phyloP scores from a whole-genome alignment of 305 asterid genomes.

The Fraxinus platypoda region DNA sequence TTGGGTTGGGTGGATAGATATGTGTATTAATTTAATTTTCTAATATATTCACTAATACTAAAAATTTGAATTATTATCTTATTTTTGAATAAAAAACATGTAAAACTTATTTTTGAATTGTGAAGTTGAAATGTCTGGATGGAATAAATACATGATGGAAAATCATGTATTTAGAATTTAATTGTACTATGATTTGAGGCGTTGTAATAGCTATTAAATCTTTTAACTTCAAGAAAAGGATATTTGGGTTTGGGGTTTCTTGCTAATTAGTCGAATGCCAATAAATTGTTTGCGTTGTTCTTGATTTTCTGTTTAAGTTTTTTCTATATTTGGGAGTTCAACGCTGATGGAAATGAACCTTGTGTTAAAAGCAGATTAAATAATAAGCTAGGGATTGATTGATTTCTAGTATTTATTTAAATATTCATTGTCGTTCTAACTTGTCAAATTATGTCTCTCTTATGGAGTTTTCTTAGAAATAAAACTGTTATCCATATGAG shows the following conservation, averaged over 20 bases:
- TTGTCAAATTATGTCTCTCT: not conserved
- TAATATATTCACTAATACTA: too few relatives aligned
- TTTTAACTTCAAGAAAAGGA: not conserved
- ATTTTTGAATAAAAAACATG: too few relatives aligned
- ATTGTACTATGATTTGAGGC: too few relatives aligned
- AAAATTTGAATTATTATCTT: too few relatives aligned
- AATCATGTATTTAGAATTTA: too few relatives aligned
- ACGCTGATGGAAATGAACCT: not conserved
- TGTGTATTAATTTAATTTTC: too few relatives aligned
- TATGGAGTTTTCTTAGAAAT: not conserved
- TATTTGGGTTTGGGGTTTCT: not conserved
- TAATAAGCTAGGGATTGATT: not conserved
- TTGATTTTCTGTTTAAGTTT: not conserved
- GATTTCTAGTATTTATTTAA: not conserved
- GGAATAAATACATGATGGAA: too few relatives aligned
- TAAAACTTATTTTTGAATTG: too few relatives aligned
- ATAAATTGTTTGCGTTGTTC: not conserved
- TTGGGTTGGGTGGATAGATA: too few relatives aligned
- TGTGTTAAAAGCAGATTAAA: not conserved
- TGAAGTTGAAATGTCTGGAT: too few relatives aligned
- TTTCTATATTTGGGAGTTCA: not conserved
- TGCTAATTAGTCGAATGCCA: not conserved
- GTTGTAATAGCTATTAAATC: not conserved
- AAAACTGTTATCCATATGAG: conserved; percentile 24
- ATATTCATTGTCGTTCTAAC: not conserved